Percentiles rank a stretch among this genome's conserved stretches.
Conservation (phyloP, 2,329 filamentous ascomycete species). For the Akanthomyces dipterigenus region DNA sequence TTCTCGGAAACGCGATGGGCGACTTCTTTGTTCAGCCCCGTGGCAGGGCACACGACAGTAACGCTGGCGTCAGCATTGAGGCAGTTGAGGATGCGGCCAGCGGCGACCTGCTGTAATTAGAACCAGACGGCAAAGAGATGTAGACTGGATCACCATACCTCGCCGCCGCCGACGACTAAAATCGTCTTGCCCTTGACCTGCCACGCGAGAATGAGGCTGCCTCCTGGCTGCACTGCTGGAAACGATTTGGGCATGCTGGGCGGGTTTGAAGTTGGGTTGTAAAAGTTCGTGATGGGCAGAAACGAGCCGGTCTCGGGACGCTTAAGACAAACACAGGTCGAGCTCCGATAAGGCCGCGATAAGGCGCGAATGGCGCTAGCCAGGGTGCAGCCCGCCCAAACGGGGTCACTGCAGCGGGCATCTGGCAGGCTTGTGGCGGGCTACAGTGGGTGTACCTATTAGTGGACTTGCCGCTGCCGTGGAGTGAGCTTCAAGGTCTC, state of each 20-base stretch:
- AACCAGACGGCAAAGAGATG: background rate
- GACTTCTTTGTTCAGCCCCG: slow-evolving; percentile 83
- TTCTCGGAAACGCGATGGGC: slow-evolving; percentile 68
- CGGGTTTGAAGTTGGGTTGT: slow-evolving; percentile 1
- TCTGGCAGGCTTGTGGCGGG: background rate
- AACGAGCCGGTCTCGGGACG: slow-evolving; percentile 2
- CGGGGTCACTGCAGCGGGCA: background rate
- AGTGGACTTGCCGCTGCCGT: background rate
- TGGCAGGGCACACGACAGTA: slow-evolving; percentile 72
- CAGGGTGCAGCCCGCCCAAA: background rate
- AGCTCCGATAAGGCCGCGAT: slow-evolving; percentile 17
- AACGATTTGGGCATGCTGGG: slow-evolving; percentile 44
- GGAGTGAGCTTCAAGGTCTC: background rate
- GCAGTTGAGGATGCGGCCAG: slow-evolving; percentile 86
- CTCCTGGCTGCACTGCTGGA: slow-evolving; percentile 79
- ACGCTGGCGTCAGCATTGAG: slow-evolving; percentile 93
- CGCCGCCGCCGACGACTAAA: slow-evolving; percentile 89
- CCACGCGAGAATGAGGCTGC: slow-evolving; percentile 92
- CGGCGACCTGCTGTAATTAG: slow-evolving; percentile 64
- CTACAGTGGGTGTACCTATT: too few species aligned
- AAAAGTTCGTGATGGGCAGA: slow-evolving; percentile 3
- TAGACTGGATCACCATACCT: slow-evolving; percentile 51
- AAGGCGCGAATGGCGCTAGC: slow-evolving; percentile 6
- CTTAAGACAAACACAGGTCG: background rate
- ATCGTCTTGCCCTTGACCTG: slow-evolving; percentile 85